Base-by-base conservation (phyloP, 352 stramenopile species). In the Globisporangium radiosum region DNA sequence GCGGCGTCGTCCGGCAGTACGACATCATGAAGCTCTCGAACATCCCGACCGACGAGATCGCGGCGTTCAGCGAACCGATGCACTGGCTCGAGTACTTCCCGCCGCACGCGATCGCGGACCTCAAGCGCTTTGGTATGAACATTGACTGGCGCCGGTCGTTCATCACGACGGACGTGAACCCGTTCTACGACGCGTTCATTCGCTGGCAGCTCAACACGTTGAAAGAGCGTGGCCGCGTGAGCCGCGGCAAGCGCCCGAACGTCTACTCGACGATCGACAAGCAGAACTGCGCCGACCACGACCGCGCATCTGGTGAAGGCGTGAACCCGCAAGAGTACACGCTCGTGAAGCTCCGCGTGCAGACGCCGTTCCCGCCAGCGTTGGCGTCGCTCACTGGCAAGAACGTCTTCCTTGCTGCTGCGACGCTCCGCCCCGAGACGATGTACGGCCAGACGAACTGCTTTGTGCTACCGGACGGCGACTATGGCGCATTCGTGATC, bases 401-500 rank as follows among this genome's bases (percentile, higher is more conserved):
- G 68, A 93, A 94, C 52, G 92, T 99, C 11, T 99, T 94, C 74
- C 71, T 99, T 47, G 97, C 97, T 5, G 96, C 98, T 1, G 98
- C 98, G 5, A 99, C 98, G 40, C 85, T 99, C 40, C 92, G 98
- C 60, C 96, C 98, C 0, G 98, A 99, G 80, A 99, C 98, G 50
- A 99, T 99, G 93, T 98, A 99, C 72, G 98, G 98, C 53, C 98
- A 99, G 85, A 99, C 98, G 11, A 99, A 99, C 85, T 99, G 97
- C 86, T 99, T 99, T 68, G 96, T 99, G 63, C 85, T 99, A 47
- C 98, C 98, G 8, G 92, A 97, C 19, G 97, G 97, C 59, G 94
- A 99, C 74, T 99, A 99, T 77, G 97, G 97, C 59, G 96, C 96
- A 5, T 99, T 97, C 81, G 75, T 98, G 56, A 93, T 98, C 59